Evolutionary conservation across 2,329 filamentous ascomycete species (phyloP).

Genomic region (Diaporthe citrichinensis): DNA sequence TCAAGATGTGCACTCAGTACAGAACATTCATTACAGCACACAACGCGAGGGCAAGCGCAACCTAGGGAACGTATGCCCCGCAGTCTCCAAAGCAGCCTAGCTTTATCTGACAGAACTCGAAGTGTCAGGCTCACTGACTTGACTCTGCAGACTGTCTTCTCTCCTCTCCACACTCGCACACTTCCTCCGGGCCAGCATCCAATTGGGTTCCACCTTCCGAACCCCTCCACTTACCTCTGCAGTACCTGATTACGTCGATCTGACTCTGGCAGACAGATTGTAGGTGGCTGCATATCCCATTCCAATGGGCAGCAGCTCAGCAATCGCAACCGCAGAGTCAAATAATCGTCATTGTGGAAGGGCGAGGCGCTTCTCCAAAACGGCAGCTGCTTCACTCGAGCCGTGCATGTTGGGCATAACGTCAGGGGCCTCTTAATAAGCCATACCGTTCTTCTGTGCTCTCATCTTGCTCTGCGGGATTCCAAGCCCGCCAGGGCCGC

Average conservation of each 20-base stretch:
- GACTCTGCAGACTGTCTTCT: background rate
- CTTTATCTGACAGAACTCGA: slow-evolving; percentile 9
- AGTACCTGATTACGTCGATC: slow-evolving; percentile 25
- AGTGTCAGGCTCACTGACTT: background rate
- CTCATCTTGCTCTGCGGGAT: background rate
- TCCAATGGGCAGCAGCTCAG: slow-evolving; percentile 1
- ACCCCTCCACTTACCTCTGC: slow-evolving; percentile 6
- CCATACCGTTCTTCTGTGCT: background rate
- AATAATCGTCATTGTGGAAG: background rate
- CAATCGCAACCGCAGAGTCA: background rate
- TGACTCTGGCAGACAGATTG: slow-evolving; percentile 3
- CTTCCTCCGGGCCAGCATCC: background rate
- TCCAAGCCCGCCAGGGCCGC: background rate
- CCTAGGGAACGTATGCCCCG: background rate
- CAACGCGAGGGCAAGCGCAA: background rate
- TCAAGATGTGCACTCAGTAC: background rate
- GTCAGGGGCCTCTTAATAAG: background rate
- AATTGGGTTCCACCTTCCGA: slow-evolving; percentile 18
- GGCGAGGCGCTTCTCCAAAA: slow-evolving; percentile 20
- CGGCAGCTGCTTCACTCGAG: slow-evolving; percentile 22
- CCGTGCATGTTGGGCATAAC: slow-evolving; percentile 10
- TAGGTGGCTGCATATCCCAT: background rate
- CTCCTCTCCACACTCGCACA: background rate
- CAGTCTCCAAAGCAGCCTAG: slow-evolving; percentile 17
- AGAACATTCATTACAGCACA: background rate